Evolutionary conservation across 148 eudicot genomes (phyloP).

Genomic region (Camellia japonica): DNA sequence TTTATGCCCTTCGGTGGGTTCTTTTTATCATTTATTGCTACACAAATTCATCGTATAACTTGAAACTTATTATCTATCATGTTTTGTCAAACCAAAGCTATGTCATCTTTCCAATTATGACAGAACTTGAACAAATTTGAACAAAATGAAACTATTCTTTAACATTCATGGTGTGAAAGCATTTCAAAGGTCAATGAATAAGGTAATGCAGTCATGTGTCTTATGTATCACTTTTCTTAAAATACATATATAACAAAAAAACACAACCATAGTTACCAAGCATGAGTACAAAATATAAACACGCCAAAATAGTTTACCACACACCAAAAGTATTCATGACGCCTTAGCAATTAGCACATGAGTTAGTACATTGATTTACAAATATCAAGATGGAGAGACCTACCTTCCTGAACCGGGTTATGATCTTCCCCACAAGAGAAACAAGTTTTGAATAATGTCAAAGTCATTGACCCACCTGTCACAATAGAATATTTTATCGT

Average conservation of each 20-base stretch:
- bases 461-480: conserved; percentile 60
- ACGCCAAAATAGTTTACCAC: neutral
- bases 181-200: conserved; percentile 2
- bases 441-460: conserved; percentile 59
- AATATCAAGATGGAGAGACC: conserved; percentile 11
- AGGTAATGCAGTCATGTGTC: neutral
- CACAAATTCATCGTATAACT: neutral
- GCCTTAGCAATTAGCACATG: neutral
- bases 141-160: neutral
- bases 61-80: neutral
- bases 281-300: neutral
- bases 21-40: neutral
- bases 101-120: neutral
- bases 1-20: neutral
- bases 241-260: neutral
- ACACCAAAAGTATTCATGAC: neutral
- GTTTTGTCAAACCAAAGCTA: neutral
- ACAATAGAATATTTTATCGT: conserved; percentile 18
- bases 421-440: conserved; percentile 91
- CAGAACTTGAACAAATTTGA: neutral
- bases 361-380: neutral
- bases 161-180: neutral
- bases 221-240: neutral
- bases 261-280: neutral
- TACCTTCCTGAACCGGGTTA: conserved; percentile 77